A percentile compares a stretch with the other conserved stretches of the same genome.
These are phyloP conservation scores for Colletotrichum sp. DNA, from an alignment of 2,329 filamentous ascomycete species.

Conservation along the genomic window DNA sequence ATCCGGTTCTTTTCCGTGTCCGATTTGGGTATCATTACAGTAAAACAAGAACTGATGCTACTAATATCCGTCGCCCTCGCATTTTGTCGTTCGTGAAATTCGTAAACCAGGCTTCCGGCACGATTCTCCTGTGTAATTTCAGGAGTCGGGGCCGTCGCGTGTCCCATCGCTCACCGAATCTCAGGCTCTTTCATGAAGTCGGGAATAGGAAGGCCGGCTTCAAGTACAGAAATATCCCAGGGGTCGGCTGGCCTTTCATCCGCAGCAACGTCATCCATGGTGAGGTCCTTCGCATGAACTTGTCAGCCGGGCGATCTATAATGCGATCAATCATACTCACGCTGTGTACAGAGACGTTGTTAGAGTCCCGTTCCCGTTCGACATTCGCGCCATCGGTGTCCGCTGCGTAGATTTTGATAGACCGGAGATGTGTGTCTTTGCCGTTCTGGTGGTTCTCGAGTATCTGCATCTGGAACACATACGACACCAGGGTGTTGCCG, in stretches of 20 bases:
- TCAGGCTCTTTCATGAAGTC: conserved; percentile 50
- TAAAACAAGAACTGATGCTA: conserved; percentile 1
- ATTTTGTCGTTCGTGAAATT: background rate
- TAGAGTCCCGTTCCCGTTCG: conserved; percentile 32
- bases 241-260: conserved; percentile 27
- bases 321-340: background rate
- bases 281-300: background rate
- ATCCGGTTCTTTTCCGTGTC: background rate
- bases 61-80: background rate
- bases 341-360: conserved; percentile 23
- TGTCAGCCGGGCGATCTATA: background rate
- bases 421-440: conserved; percentile 96
- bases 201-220: conserved; percentile 39
- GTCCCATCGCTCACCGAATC: conserved; percentile 33
- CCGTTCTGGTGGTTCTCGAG: conserved; percentile 98
- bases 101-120: background rate
- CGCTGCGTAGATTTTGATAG: conserved; percentile 82
- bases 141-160: background rate
- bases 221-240: conserved; percentile 26
- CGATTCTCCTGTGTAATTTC: background rate
- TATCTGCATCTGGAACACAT: conserved; percentile 88
- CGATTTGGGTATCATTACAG: conserved; percentile 18
- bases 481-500: conserved; percentile 81
- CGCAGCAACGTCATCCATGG: background rate
- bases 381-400: conserved; percentile 51